Percentiles rank a stretch among this genome's conserved stretches.
Evolutionary conservation across 2,329 filamentous ascomycete genomes (phyloP).

Genomic region (Ophiostoma australiae): DNA sequence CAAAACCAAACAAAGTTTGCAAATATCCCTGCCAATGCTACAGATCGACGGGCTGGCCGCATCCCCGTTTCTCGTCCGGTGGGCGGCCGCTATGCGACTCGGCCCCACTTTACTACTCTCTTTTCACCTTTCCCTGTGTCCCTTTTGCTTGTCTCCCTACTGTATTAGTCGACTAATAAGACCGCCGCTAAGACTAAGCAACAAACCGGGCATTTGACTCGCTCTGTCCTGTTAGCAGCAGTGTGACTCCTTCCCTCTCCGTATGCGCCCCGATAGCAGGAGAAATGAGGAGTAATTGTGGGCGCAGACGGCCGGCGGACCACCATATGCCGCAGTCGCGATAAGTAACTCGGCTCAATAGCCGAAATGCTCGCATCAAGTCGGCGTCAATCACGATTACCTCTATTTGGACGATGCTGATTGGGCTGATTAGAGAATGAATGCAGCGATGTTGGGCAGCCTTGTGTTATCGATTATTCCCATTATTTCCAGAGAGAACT

Average conservation of each 20-base stretch:
- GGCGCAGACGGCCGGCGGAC: not conserved
- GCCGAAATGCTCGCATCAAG: not conserved
- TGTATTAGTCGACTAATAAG: not conserved
- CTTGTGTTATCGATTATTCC: not conserved
- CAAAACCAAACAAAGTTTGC: not conserved
- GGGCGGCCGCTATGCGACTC: constrained; percentile 14
- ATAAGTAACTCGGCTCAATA: not conserved
- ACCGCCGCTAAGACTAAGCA: not conserved
- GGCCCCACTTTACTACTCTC: not conserved
- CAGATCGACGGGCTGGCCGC: constrained; percentile 19
- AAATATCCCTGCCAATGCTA: not conserved
- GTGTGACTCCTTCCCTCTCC: not conserved
- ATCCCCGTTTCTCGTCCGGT: constrained; percentile 23
- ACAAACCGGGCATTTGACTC: not conserved
- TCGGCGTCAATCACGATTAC: not conserved
- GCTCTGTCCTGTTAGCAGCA: not conserved
- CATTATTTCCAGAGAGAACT: constrained; percentile 1
- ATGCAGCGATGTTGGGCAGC: not conserved
- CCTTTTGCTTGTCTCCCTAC: not conserved
- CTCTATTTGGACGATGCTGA: not conserved
- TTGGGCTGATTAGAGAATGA: not conserved
- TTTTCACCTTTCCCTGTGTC: not conserved
- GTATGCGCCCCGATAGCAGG: constrained; percentile 8
- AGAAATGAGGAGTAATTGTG: not conserved
- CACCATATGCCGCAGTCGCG: not conserved